phyloP scores from a whole-genome alignment of 306 rosid genomes.

The Vigna trinervia region DNA sequence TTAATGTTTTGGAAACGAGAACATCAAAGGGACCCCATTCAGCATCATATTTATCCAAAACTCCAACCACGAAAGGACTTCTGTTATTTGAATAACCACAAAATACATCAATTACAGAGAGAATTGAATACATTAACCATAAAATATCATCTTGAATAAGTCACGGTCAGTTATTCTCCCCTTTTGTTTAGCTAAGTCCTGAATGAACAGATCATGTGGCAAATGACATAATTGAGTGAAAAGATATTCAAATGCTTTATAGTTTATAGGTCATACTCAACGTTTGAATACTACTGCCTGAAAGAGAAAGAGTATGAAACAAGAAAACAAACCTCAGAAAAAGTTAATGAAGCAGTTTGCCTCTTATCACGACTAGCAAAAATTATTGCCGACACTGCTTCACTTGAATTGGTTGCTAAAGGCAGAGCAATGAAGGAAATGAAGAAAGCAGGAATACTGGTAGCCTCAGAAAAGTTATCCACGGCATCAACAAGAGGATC shows the following conservation, averaged over 20 bases:
- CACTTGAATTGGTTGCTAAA: conserved; percentile 91
- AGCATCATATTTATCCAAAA: background rate
- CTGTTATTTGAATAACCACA: conserved; percentile 10
- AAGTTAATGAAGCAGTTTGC: conserved; percentile 85
- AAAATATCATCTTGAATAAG: conserved; percentile 7
- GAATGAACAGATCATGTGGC: background rate
- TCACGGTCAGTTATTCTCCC: background rate
- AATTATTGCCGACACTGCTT: conserved; percentile 88
- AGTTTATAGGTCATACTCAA: conserved; percentile 1
- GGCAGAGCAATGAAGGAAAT: conserved; percentile 87
- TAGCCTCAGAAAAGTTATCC: conserved; percentile 87
- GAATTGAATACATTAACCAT: conserved; percentile 5
- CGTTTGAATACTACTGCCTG: conserved; percentile 20
- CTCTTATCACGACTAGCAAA: conserved; percentile 85
- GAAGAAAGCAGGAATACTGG: conserved; percentile 91
- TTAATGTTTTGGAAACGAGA: background rate
- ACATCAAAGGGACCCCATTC: conserved; percentile 17
- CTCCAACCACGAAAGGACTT: background rate
- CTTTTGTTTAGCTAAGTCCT: background rate
- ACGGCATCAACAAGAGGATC: conserved; percentile 93
- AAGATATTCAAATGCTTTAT: background rate
- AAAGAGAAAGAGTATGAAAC: conserved; percentile 19
- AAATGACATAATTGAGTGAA: conserved; percentile 1
- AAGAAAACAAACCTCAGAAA: conserved; percentile 82
- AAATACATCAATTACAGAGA: background rate